These are phyloP conservation scores for Solanum chiquidenum DNA, from an alignment of 257 asterid genomes.

Conservation along the genomic window DNA sequence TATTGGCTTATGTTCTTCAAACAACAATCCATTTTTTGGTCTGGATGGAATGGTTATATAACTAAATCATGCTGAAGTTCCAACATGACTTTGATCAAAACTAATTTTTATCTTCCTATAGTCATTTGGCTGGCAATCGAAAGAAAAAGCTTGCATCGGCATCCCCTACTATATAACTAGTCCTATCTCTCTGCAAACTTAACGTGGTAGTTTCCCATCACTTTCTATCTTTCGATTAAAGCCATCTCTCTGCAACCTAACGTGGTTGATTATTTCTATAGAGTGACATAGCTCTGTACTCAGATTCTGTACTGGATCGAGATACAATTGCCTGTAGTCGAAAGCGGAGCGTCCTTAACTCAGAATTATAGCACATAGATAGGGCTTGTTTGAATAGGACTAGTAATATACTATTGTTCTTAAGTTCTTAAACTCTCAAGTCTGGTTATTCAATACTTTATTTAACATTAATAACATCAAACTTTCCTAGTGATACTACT, in stretches of 20 bases:
- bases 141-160: not conserved
- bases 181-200: not conserved
- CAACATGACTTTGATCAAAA: not conserved
- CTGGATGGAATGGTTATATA: not conserved
- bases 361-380: not conserved
- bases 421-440: not conserved
- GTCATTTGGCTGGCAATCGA: not conserved
- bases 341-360: not conserved
- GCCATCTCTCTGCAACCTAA: not conserved
- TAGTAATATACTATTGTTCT: too few relatives aligned
- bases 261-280: not conserved
- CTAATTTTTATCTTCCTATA: not conserved
- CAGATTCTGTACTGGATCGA: not conserved
- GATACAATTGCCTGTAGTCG: too few relatives aligned
- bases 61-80: not conserved
- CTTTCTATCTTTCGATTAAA: not conserved
- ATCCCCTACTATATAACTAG: not conserved
- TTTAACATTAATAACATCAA: too few relatives aligned
- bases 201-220: not conserved
- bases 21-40: not conserved
- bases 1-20: not conserved
- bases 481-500: not conserved
- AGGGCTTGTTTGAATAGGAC: not conserved
- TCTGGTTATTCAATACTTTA: not conserved
- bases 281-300: not conserved